These are phyloP conservation scores for Phellopilus nigrolimitatus DNA, from an alignment of 1,284 basidiomycete species.

Conservation along the genomic window DNA sequence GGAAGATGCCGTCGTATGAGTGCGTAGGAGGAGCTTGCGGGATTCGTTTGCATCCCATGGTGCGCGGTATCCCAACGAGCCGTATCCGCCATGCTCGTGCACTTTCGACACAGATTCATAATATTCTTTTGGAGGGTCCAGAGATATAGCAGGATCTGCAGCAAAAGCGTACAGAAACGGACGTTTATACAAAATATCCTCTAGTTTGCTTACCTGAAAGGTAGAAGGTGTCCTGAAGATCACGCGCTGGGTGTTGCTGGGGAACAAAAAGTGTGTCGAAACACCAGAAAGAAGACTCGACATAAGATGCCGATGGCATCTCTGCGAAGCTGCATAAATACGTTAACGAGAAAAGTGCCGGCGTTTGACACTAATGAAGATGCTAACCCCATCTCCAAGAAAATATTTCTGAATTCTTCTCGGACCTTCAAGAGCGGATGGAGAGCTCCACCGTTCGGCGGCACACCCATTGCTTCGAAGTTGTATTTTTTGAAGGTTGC, in stretches of 20 bases:
- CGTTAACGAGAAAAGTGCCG: not conserved
- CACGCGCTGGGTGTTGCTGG: constrained; percentile 97
- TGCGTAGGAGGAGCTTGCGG: constrained; percentile 88
- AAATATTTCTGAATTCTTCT: constrained; percentile 97
- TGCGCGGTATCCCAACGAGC: constrained; percentile 97
- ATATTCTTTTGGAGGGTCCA: constrained; percentile 79
- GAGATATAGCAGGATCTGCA: constrained; percentile 77
- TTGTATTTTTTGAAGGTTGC: constrained; percentile 98
- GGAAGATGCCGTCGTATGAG: constrained; percentile 96
- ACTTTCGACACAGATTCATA: constrained; percentile 85
- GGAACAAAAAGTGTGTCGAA: constrained; percentile 99
- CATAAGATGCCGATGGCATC: constrained; percentile 98
- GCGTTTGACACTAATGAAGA: constrained; percentile 2
- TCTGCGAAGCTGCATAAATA: constrained; percentile 77
- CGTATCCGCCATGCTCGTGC: constrained; percentile 89
- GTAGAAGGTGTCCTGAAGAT: constrained; percentile 99
- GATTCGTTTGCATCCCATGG: constrained; percentile 94
- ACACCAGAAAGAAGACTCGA: constrained; percentile 99
- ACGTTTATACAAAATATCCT: not conserved
- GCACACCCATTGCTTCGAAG: constrained; percentile 93
- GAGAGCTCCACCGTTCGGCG: constrained; percentile 84
- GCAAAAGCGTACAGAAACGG: not conserved
- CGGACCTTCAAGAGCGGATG: constrained; percentile 97
- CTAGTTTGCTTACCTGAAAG: constrained; percentile 62
- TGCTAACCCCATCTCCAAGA: constrained; percentile 96